phyloP scores from a whole-genome alignment of 1,139 yeast genomes.

The Candida sp. region DNA sequence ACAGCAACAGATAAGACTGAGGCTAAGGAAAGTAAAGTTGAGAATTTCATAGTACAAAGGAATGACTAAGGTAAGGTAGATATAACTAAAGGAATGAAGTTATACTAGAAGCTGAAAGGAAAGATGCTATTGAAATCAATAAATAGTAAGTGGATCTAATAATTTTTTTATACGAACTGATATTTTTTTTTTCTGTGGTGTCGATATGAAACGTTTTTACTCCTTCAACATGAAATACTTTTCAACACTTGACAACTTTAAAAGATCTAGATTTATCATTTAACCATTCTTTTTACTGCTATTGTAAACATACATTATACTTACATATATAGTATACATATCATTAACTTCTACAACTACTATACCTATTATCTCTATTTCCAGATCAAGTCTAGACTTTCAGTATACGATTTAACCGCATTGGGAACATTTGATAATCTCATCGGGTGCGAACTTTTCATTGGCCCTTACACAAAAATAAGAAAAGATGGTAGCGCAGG shows the following conservation, averaged over 20 bases:
- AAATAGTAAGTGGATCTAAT: neutral
- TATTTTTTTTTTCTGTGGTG: neutral
- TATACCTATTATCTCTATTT: too few species aligned
- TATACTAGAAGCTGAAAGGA: neutral
- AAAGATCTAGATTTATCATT: neutral
- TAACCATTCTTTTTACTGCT: too few species aligned
- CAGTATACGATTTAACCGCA: neutral
- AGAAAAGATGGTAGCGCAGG: too few species aligned
- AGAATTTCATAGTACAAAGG: conserved; percentile 13
- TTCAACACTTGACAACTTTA: neutral
- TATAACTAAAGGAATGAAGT: conserved; percentile 2
- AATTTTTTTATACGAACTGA: too few species aligned
- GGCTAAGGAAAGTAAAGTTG: conserved; percentile 9
- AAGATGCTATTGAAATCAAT: neutral
- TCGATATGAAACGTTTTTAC: neutral
- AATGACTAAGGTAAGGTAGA: conserved; percentile 6
- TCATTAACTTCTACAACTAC: too few species aligned
- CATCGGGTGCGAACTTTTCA: too few species aligned
- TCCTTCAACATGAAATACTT: neutral
- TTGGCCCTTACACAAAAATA: too few species aligned
- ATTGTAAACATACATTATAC: too few species aligned
- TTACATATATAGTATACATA: too few species aligned
- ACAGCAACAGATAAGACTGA: conserved; percentile 10
- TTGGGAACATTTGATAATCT: neutral
- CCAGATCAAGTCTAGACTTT: neutral